Evolutionary conservation across 352 stramenopile genomes (phyloP).

Genomic region (Globisporangium middletonii): DNA sequence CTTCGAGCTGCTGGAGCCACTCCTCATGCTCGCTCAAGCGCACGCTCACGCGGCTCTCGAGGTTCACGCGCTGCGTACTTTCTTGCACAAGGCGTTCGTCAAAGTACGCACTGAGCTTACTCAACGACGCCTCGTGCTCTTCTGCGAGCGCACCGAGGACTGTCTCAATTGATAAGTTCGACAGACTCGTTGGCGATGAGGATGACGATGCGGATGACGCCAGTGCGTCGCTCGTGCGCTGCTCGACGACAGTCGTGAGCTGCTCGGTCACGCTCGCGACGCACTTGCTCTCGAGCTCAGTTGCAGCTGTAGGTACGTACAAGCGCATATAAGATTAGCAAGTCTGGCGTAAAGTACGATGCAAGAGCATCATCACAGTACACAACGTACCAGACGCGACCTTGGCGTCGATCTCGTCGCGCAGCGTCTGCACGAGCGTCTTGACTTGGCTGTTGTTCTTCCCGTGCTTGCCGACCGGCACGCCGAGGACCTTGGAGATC

Average conservation of each 20-base stretch:
- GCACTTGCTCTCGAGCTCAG: conserved; percentile 31
- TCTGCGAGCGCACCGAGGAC: conserved; percentile 53
- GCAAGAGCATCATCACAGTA: background rate
- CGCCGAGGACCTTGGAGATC: conserved; percentile 64
- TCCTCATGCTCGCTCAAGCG: conserved; percentile 67
- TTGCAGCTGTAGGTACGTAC: conserved; percentile 6
- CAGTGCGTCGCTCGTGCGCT: conserved; percentile 13
- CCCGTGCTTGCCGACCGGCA: conserved; percentile 55
- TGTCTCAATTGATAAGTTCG: conserved; percentile 32
- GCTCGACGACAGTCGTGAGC: conserved; percentile 11
- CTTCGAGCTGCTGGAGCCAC: conserved; percentile 77
- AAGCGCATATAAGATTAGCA: background rate
- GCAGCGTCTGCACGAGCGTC: conserved; percentile 64
- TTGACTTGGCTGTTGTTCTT: conserved; percentile 70
- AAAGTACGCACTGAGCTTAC: conserved; percentile 58
- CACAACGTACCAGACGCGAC: conserved; percentile 28
- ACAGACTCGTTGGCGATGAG: conserved; percentile 1
- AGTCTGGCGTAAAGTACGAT: background rate
- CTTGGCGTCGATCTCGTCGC: conserved; percentile 66
- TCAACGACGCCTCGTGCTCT: conserved; percentile 70
- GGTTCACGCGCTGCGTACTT: conserved; percentile 45
- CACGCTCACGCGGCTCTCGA: conserved; percentile 53
- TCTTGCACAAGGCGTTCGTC: conserved; percentile 56
- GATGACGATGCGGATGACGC: background rate
- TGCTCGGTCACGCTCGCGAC: conserved; percentile 19